These are phyloP conservation scores for Albizia julibrissin DNA, from an alignment of 306 rosid genomes.

Conservation along the genomic window DNA sequence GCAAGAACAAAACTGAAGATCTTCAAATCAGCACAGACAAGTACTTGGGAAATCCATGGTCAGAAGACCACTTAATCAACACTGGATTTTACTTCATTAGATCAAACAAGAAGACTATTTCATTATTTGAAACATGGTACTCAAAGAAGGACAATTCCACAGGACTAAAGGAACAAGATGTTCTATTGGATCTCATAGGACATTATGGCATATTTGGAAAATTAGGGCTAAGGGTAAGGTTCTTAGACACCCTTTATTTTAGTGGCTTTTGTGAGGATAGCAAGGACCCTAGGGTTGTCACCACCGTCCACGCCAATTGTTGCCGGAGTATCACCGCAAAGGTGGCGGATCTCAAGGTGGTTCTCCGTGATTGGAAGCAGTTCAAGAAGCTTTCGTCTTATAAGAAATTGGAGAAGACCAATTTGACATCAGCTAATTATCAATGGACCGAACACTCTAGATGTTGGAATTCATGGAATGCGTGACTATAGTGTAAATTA, in stretches of 20 bases:
- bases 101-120: conserved; percentile 69
- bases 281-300: conserved; percentile 50
- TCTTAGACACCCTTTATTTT: conserved; percentile 68
- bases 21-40: conserved; percentile 66
- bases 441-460: conserved; percentile 50
- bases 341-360: conserved; percentile 48
- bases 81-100: conserved; percentile 72
- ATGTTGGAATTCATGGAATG: conserved; percentile 64
- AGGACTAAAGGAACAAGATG: conserved; percentile 78
- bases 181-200: conserved; percentile 41
- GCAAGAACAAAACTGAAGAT: conserved; percentile 57
- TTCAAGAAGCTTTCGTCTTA: conserved; percentile 35
- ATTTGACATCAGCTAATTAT: conserved; percentile 18
- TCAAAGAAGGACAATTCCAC: conserved; percentile 55
- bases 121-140: conserved; percentile 72
- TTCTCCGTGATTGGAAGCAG: conserved; percentile 68
- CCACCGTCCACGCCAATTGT: conserved; percentile 80
- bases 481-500: neutral
- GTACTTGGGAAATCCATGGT: conserved; percentile 58
- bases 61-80: conserved; percentile 47
- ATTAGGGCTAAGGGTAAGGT: conserved; percentile 64
- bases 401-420: conserved; percentile 19
- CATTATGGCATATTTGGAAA: conserved; percentile 42
- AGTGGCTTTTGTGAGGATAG: conserved; percentile 87
- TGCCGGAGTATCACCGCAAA: conserved; percentile 71